Conservation (phyloP, 2,329 filamentous ascomycete species). For the Fusarium bulbicola region DNA sequence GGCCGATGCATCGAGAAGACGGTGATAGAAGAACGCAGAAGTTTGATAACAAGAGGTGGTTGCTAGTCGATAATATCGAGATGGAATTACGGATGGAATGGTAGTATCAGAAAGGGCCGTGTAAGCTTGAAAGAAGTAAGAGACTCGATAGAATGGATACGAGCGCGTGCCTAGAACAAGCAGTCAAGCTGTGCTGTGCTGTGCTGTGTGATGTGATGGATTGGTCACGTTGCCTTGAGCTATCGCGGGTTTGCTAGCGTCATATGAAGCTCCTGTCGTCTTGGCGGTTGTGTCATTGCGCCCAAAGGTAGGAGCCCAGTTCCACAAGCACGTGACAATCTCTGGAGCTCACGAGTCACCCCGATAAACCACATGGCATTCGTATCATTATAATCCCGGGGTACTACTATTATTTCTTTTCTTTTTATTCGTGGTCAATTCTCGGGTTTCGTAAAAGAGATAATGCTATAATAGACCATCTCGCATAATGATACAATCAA, state of each 20-base stretch:
- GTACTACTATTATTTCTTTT: not conserved
- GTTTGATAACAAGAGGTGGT: not conserved
- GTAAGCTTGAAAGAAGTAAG: not conserved
- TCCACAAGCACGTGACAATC: slow-evolving; percentile 44
- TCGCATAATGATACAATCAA: slow-evolving; percentile 12
- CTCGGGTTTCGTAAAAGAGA: not conserved
- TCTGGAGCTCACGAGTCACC: not conserved
- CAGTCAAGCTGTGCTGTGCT: not conserved
- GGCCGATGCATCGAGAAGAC: slow-evolving; percentile 52
- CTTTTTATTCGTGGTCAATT: not conserved
- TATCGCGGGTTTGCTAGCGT: slow-evolving; percentile 37
- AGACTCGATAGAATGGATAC: not conserved
- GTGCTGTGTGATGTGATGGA: slow-evolving; percentile 29
- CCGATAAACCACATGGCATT: not conserved
- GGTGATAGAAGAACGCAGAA: slow-evolving; percentile 2
- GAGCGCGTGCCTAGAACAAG: slow-evolving; percentile 20
- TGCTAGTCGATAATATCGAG: slow-evolving; percentile 3
- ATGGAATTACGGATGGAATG: slow-evolving; percentile 10
- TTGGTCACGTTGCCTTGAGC: slow-evolving; percentile 45
- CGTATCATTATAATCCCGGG: not conserved
- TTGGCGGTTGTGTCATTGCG: slow-evolving; percentile 47
- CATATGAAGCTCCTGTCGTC: slow-evolving; percentile 38
- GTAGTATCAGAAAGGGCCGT: not conserved
- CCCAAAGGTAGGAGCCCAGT: slow-evolving; percentile 14
- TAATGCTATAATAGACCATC: not conserved